Evolutionary conservation across 1,284 basidiomycete genomes (phyloP), one percentile per base, ranked within the genome.

Genomic region (Volvariella surrecta): DNA sequence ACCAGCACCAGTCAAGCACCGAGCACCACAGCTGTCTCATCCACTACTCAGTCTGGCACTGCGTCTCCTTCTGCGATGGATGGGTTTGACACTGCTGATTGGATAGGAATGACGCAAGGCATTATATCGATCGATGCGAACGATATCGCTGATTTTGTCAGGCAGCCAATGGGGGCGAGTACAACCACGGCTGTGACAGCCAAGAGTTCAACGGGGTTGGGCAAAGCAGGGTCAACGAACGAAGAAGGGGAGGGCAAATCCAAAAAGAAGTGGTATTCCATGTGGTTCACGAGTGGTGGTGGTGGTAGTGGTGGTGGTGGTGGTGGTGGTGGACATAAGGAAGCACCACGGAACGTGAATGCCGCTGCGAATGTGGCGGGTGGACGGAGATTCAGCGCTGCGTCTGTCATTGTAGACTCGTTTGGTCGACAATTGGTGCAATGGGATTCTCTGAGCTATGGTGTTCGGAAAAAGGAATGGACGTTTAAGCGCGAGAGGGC

Each of bases 401-500:
- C 68, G 4, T 74, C 73, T 1, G 64, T 60, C 43, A 28, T 65
- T 32, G 77, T 77, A 32, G 81, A 85, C 53, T 63, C 78, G 7
- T 86, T 86, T 53, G 65, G 66, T 37, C 67, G 64, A 43, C 73
- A 71, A 30, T 54, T 82, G 15, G 59, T 65, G 28, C 63, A 60
- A 40, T 63, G 72, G 60, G 77, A 76, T 47, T 67, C 64, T 10
- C 62, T 61, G 18, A 60, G 54, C 11, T 78, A 76, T 46, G 64
- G 63, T 18, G 53, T 59, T 28, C 58, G 71, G 42, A 61, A 67
- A 37, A 60, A 62, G 31, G 69, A 72, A 44, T 87, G 83, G 84
- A 73, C 67, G n/a, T 84, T 85, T 57, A 64, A 60, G 45, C 70
- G 67, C 48, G 80, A 82, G 56, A 71, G 59, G 39, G 70, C 64